Percentiles rank a stretch among this genome's conserved stretches.
Evolutionary conservation across 202 grass and related monocot species (phyloP).

Genomic region (Dendrocalamus latiflorus): DNA sequence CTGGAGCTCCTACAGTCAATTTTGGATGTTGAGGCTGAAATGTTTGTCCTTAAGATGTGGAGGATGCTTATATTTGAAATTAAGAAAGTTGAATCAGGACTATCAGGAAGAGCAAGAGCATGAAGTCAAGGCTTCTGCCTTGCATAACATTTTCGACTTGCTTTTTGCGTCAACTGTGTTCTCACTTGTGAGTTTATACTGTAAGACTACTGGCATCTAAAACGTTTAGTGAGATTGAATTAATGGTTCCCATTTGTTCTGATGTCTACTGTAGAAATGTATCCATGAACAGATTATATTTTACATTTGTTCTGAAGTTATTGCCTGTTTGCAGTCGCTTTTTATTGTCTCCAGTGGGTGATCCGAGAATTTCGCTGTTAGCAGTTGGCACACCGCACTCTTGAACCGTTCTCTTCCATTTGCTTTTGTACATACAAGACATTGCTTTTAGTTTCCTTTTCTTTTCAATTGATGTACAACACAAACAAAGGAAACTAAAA

Average conservation of each 20-base stretch:
- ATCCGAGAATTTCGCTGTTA: too few relatives aligned
- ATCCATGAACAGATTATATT: too few relatives aligned
- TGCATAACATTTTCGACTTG: conserved; percentile 32
- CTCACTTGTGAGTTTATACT: conserved; percentile 10
- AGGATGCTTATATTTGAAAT: conserved; percentile 99
- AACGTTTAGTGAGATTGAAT: background rate
- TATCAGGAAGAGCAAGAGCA: conserved; percentile 45
- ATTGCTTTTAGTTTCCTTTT: too few relatives aligned
- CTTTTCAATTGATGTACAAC: background rate
- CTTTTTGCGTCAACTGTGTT: conserved; percentile 24
- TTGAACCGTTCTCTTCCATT: too few relatives aligned
- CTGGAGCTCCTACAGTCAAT: conserved; percentile 88
- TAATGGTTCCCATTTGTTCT: too few relatives aligned
- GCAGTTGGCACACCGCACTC: too few relatives aligned
- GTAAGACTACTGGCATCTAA: conserved; percentile 11
- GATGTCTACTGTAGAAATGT: too few relatives aligned
- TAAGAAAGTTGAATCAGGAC: conserved; percentile 84
- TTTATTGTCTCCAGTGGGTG: too few relatives aligned
- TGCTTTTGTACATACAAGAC: background rate
- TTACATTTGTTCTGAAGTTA: background rate
- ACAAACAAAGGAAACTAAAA: background rate
- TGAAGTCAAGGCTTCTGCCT: too few relatives aligned
- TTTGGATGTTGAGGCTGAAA: conserved; percentile 89
- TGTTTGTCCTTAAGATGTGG: conserved; percentile 99
- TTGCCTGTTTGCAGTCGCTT: background rate